These are phyloP conservation scores for Scedosporium minutisporum DNA, from an alignment of 2,329 filamentous ascomycete species.

Conservation along the genomic window DNA sequence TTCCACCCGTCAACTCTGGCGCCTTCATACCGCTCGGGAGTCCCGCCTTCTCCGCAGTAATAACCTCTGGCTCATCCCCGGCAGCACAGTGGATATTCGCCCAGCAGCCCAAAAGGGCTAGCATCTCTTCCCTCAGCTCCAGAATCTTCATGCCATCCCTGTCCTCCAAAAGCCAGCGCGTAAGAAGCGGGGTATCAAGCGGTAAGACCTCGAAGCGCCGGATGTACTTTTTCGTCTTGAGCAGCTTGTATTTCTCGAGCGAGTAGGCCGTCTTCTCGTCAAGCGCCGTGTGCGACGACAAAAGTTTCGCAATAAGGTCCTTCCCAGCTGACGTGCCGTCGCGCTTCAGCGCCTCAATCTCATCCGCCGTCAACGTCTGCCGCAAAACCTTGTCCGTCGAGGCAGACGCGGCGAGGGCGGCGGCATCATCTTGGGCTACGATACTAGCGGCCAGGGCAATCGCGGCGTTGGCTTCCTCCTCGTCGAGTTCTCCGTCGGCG, in stretches of 20 bases:
- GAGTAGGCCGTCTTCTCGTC: slow-evolving; percentile 94
- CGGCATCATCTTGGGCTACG: slow-evolving; percentile 2
- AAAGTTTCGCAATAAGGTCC: slow-evolving; percentile 85
- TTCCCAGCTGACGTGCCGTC: slow-evolving; percentile 71
- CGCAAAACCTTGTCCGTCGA: slow-evolving; percentile 45
- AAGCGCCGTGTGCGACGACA: slow-evolving; percentile 79
- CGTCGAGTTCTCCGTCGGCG: slow-evolving; percentile 36
- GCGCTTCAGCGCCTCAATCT: slow-evolving; percentile 64
- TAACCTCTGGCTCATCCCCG: slow-evolving; percentile 24
- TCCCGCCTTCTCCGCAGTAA: slow-evolving; percentile 9
- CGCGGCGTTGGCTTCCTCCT: slow-evolving; percentile 24
- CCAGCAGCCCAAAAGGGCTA: slow-evolving; percentile 79
- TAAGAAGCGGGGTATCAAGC: slow-evolving; percentile 66
- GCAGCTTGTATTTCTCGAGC: slow-evolving; percentile 86
- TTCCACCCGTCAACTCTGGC: slow-evolving; percentile 21
- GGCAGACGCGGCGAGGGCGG: neutral
- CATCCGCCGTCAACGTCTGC: slow-evolving; percentile 69
- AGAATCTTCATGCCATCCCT: slow-evolving; percentile 66
- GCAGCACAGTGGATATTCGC: slow-evolving; percentile 72
- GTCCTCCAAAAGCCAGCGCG: slow-evolving; percentile 68
- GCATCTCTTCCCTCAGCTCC: slow-evolving; percentile 75
- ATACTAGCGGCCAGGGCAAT: slow-evolving; percentile 12
- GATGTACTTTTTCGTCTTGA: slow-evolving; percentile 91
- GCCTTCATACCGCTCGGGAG: slow-evolving; percentile 5
- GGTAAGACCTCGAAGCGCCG: slow-evolving; percentile 78